Percentiles rank a stretch among this genome's conserved stretches.
These are phyloP conservation scores for Fusarium solani-melongenae DNA, from an alignment of 2,329 filamentous ascomycete genomes.

Conservation along the genomic window DNA sequence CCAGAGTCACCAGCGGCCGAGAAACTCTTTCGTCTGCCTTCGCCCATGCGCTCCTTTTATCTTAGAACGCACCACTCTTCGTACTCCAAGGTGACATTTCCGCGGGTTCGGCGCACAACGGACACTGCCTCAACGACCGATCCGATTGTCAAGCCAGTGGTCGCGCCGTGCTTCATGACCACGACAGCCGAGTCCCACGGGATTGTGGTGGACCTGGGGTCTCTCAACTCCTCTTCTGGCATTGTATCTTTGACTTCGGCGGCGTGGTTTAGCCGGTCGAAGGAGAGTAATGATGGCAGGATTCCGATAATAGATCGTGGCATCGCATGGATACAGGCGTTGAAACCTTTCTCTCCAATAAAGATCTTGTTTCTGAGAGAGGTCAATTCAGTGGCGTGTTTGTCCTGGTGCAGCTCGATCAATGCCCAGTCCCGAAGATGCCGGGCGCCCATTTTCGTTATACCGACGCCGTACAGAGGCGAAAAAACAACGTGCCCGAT, in stretches of 20 bases:
- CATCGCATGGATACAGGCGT: background rate
- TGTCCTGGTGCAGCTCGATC: slow-evolving; percentile 9
- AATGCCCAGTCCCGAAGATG: slow-evolving; percentile 22
- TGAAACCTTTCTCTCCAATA: background rate
- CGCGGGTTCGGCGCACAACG: background rate
- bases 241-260: background rate
- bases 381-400: background rate
- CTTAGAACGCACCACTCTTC: slow-evolving; percentile 18
- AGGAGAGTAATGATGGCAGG: background rate
- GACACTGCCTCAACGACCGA: background rate
- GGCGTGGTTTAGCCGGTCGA: background rate
- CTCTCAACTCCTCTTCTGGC: background rate
- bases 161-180: background rate
- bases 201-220: background rate
- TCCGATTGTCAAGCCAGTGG: background rate
- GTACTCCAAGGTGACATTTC: background rate
- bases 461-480: background rate
- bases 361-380: background rate
- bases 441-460: background rate
- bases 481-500: slow-evolving; percentile 10
- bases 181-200: background rate
- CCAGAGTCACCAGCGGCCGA: slow-evolving; percentile 1
- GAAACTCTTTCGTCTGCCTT: background rate
- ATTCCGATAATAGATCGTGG: background rate
- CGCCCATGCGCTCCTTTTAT: background rate